Base-by-base conservation (phyloP, 345 rosid species). In the Eucalyptus erythrocorys region DNA sequence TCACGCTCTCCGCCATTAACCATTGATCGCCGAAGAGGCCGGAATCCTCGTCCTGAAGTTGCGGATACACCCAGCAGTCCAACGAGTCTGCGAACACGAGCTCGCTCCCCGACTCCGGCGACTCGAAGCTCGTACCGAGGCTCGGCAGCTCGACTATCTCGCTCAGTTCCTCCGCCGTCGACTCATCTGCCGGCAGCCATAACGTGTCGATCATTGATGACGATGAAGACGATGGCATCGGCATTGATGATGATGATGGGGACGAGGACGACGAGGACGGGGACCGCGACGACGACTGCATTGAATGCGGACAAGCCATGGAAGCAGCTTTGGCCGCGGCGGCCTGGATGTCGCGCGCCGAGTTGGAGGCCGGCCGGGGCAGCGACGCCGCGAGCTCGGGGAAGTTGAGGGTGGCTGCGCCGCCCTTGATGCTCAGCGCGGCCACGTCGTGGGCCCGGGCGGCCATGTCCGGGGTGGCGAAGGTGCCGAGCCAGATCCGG, bases 391-490 rank as follows among this genome's bases (percentile, higher is more conserved):
- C 92, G 64, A 93, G 92, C 34, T 93, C 90, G 43, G 96, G 96
- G 91, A 94, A 94, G 91, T 94, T 94, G 55, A 94, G 95, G 80
- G 91, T 88, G 13, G 95, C 95, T 10, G 93, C 88, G 86, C 66
- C 30, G 79, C 96, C 96, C 86, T 93, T 94, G 89, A 94, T 92
- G 91, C 89, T 91, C 27, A 94, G 43, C 4, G 95, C 95, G 0
- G 96, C 96, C 14, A 93, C 96, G 87, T 94, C 96, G 53, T 94
- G 96, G 5, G 96, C 96, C 24, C 96, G 94, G 16, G 96, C 96
- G 2, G 96, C 96, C 96, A 94, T 94, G 87, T 94, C 95, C 6
- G 96, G 91, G 13, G 93, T 94, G 45, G 96, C 86, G 85, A 94
- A 94, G 37, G 95, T 94, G 10, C 96, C 96, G 15, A 94, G 91